A percentile compares a stretch with the other conserved stretches of the same genome.
Evolutionary conservation across 179 eudicot species (phyloP).

Genomic region (Gypsophila paniculata): DNA sequence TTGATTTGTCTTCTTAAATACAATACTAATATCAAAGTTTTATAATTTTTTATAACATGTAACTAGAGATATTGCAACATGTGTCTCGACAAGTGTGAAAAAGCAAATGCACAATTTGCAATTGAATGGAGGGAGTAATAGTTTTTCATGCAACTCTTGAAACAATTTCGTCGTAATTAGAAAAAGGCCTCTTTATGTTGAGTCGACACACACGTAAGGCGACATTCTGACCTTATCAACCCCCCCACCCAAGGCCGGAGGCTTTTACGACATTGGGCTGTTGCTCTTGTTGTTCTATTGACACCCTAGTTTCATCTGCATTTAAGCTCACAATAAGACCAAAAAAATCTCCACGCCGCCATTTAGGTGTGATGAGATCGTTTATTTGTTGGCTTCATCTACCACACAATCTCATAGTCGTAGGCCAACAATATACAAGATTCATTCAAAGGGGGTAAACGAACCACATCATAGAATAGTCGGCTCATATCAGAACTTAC

Average conservation of each 20-base stretch:
- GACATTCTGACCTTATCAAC: too few relatives aligned
- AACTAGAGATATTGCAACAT: too few relatives aligned
- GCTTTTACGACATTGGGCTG: not conserved
- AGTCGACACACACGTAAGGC: not conserved
- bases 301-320: not conserved
- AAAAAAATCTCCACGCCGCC: not conserved
- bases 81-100: too few relatives aligned
- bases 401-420: not conserved
- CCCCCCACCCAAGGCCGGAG: not conserved
- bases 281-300: not conserved
- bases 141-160: not conserved
- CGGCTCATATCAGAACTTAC: not conserved
- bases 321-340: too few relatives aligned
- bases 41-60: too few relatives aligned
- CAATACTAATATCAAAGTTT: too few relatives aligned
- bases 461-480: slow-evolving; percentile 2
- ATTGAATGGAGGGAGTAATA: too few relatives aligned
- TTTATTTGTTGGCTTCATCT: not conserved
- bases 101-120: too few relatives aligned
- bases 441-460: not conserved
- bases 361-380: not conserved
- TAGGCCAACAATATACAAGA: not conserved
- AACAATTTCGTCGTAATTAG: not conserved
- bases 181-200: not conserved
- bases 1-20: too few relatives aligned